Evolutionary conservation across 768 basidiomycete genomes (phyloP), one percentile per base, ranked within the genome.

Genomic region (Rhodotorula graminis): DNA sequence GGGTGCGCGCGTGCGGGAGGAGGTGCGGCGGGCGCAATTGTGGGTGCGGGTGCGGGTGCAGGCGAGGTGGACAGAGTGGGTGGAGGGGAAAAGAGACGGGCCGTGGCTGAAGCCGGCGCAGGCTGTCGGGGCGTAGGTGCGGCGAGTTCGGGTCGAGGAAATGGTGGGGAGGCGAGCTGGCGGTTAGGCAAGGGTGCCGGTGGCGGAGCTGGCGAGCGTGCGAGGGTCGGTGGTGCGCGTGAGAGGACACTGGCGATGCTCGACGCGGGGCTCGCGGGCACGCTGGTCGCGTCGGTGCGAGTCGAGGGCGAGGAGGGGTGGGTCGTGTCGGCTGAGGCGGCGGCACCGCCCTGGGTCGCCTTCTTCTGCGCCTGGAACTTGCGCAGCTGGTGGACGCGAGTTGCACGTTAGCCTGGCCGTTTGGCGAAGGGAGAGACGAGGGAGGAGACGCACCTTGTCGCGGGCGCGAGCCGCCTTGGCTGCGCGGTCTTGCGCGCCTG

Each of bases 381-480:
- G 40, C 67, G 67, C n/a, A 75, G 71, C 74, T 75, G 70, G 25
- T 46, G 49, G 46, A 68, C 59, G 47, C 60, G n/a, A n/a, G n/a
- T n/a, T n/a, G 23, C 31, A 40, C 46, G 61, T 71, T 61, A 71
- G 65, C 44, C 50, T 25, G 56, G 25, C 33, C 44, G 37, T 37
- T 4, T 57, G 66, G 61, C 65, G 23, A 67, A 52, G 42, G 23
- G 55, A 31, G 55, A 15, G 10, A 21, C 29, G 52, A 50, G 60
- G 16, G 14, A 57, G 53, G 31, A 16, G n/a, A 29, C 47, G 37
- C 57, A 70, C 74, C 74, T 72, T 75, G 50, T 75, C 74, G 44
- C 66, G 69, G 8, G 74, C 74, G 9, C 74, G 70, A 46, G 74
- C 74, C 10, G 74, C 74, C 25, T 75, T 75, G 25, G 61, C 64